Conservation (phyloP, 352 stramenopile species). For the Phytopythium cucurbitacearum region DNA sequence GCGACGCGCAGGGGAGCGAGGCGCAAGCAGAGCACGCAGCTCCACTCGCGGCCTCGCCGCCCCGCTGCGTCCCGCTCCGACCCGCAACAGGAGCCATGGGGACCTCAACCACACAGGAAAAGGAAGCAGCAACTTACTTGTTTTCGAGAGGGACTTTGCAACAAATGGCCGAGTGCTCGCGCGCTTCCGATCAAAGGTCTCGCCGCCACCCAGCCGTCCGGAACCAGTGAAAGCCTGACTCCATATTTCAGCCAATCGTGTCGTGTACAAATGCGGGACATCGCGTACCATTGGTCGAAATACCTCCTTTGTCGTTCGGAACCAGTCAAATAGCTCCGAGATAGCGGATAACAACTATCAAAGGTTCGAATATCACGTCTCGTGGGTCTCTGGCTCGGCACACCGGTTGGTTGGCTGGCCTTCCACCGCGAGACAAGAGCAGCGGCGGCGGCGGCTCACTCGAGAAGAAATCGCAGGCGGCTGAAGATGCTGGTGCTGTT, state of each 20-base stretch:
- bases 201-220: constrained; percentile 10
- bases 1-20: not conserved
- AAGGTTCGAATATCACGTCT: constrained; percentile 1
- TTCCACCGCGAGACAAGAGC: not conserved
- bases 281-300: constrained; percentile 20
- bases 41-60: constrained; percentile 5
- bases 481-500: constrained; percentile 97
- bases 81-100: constrained; percentile 1
- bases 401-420: not conserved
- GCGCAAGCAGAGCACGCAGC: not conserved
- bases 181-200: not conserved
- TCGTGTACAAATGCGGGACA: not conserved
- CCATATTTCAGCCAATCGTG: constrained; percentile 15
- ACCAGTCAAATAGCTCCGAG: constrained; percentile 20
- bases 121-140: constrained; percentile 63
- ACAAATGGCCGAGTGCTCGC: constrained; percentile 45
- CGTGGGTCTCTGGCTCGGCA: not conserved
- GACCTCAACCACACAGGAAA: constrained; percentile 13
- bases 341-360: constrained; percentile 4
- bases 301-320: constrained; percentile 8
- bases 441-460: constrained; percentile 21
- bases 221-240: constrained; percentile 38
- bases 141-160: constrained; percentile 80
- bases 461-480: constrained; percentile 13
- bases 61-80: not conserved